Percentiles rank a stretch among this genome's conserved stretches.
These are phyloP conservation scores for Cicer chorassanicum DNA, from an alignment of 306 rosid species.

Conservation along the genomic window DNA sequence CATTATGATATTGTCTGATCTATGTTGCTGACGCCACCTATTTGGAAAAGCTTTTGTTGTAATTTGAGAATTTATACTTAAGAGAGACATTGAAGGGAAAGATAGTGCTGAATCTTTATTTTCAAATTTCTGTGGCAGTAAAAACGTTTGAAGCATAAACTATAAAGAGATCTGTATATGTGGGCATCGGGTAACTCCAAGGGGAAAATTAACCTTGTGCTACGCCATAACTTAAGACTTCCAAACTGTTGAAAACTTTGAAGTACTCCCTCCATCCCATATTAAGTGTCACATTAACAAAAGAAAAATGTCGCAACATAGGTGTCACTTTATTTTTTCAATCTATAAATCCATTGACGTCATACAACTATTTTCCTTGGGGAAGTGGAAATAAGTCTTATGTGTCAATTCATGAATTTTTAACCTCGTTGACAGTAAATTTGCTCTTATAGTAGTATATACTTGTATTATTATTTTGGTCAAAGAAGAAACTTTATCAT, in stretches of 20 bases:
- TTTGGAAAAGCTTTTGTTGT: not conserved
- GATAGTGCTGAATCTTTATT: not conserved
- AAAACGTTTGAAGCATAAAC: not conserved
- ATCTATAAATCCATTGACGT: too few relatives aligned
- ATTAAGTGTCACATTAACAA: too few relatives aligned
- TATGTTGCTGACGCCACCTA: not conserved
- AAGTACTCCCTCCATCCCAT: too few relatives aligned
- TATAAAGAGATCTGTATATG: too few relatives aligned
- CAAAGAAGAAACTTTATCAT: conserved; percentile 8
- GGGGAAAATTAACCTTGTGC: too few relatives aligned
- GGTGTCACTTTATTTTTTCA: too few relatives aligned
- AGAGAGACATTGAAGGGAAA: not conserved
- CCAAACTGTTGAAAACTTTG: too few relatives aligned
- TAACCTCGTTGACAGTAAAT: not conserved
- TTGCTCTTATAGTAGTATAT: conserved; percentile 13
- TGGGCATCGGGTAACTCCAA: too few relatives aligned
- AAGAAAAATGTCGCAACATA: too few relatives aligned
- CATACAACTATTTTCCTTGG: too few relatives aligned
- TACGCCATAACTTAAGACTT: too few relatives aligned
- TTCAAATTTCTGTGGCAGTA: not conserved
- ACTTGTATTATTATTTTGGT: conserved; percentile 13
- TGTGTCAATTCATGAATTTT: not conserved
- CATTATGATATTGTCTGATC: not conserved
- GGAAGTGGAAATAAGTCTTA: too few relatives aligned
- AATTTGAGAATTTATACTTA: not conserved